phyloP scores from a whole-genome alignment of 73 alveolate genomes.

The Uronychia binucleata region DNA sequence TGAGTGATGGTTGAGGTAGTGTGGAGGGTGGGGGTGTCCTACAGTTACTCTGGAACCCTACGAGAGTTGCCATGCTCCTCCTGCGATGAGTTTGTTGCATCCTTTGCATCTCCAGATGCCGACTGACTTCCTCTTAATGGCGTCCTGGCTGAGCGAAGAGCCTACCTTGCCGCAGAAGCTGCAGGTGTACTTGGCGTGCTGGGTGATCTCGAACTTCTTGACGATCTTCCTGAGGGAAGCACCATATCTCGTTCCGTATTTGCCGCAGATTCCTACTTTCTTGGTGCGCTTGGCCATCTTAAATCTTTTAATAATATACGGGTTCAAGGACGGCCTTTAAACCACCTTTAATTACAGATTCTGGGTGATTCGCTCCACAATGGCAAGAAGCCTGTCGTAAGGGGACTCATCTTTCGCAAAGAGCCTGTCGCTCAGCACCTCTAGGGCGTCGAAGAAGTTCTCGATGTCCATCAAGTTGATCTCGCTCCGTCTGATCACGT shows the following conservation, averaged over 20 bases:
- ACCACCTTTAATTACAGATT: not conserved
- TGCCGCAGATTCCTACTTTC: constrained; percentile 97
- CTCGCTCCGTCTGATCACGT: constrained; percentile 29
- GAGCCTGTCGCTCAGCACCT: not conserved
- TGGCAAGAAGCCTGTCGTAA: constrained; percentile 2
- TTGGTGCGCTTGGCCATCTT: constrained; percentile 95
- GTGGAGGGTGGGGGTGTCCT: no score
- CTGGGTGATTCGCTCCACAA: not conserved
- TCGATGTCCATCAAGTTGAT: constrained; percentile 28
- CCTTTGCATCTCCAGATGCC: constrained; percentile 92
- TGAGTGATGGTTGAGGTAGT: no score
- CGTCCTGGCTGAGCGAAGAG: constrained; percentile 48
- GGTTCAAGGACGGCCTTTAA: not conserved
- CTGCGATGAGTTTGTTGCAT: constrained; percentile 81
- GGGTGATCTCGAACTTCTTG: constrained; percentile 93
- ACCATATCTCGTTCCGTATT: constrained; percentile 97
- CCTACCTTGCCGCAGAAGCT: constrained; percentile 92
- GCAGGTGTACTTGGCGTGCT: constrained; percentile 87
- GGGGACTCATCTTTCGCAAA: not conserved
- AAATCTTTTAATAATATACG: not conserved
- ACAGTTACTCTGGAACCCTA: no score
- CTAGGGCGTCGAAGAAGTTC: constrained; percentile 41
- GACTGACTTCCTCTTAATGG: constrained; percentile 84
- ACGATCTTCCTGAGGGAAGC: constrained; percentile 94
- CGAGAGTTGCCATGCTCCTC: constrained; percentile 88